Percentiles rank a stretch among this genome's conserved stretches.
Conservation (phyloP, 371 early-diverging fungal species). For the Globomyces sp. region DNA sequence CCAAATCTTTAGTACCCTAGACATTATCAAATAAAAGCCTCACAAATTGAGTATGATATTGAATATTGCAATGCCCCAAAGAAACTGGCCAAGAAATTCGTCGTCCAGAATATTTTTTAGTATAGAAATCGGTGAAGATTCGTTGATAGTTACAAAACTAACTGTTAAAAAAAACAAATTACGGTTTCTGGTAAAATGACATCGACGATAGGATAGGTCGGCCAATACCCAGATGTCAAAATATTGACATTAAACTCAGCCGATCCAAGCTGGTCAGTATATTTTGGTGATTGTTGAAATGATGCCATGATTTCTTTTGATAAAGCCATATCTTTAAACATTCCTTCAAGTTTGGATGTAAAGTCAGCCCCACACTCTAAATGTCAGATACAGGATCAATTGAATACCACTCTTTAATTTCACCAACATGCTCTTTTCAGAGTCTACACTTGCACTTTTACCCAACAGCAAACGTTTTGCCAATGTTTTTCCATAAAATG, state of each 20-base stretch:
- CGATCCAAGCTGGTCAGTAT: constrained; percentile 25
- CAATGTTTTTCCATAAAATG: constrained; percentile 87
- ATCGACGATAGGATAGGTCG: constrained; percentile 70
- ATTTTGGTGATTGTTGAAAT: constrained; percentile 32
- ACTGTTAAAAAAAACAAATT: neutral
- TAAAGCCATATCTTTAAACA: constrained; percentile 55
- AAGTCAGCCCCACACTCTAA: constrained; percentile 86
- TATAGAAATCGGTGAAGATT: constrained; percentile 73
- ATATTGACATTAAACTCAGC: constrained; percentile 64
- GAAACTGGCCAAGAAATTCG: constrained; percentile 81
- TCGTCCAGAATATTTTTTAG: constrained; percentile 71
- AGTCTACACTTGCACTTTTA: constrained; percentile 72
- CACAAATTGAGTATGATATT: constrained; percentile 19
- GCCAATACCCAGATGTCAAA: constrained; percentile 87
- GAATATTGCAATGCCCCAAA: constrained; percentile 72
- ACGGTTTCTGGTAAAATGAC: constrained; percentile 57
- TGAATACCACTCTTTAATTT: constrained; percentile 71
- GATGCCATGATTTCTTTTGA: constrained; percentile 34
- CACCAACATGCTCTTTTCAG: constrained; percentile 78
- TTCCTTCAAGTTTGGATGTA: constrained; percentile 87
- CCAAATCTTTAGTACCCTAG: constrained; percentile 69
- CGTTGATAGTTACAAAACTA: constrained; percentile 65
- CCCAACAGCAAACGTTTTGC: constrained; percentile 82
- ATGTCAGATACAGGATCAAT: neutral
- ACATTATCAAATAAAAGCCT: neutral